phyloP scores from a whole-genome alignment of 257 asterid genomes.

The Agastache rugosa region DNA sequence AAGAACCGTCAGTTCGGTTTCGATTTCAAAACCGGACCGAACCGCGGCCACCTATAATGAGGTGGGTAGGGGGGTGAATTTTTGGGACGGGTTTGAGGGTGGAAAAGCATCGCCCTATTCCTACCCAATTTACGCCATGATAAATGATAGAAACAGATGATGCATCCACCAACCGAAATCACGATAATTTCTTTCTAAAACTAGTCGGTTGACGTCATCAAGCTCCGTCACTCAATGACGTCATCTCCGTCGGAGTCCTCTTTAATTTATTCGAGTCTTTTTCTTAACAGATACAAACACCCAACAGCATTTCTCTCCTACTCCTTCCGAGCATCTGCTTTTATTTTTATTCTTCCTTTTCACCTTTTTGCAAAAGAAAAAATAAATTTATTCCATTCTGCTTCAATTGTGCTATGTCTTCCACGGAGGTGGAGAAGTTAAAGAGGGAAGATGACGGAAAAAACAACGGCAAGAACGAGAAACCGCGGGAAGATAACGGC shows the following conservation, averaged over 20 bases:
- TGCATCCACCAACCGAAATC: neutral
- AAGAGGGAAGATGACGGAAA: slow-evolving; percentile 35
- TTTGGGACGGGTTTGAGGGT: too few relatives aligned
- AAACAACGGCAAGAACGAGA: slow-evolving; percentile 24
- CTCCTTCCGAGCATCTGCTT: slow-evolving; percentile 16
- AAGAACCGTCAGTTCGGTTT: too few relatives aligned
- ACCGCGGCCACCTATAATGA: too few relatives aligned
- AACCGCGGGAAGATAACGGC: slow-evolving; percentile 24
- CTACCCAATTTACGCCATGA: too few relatives aligned
- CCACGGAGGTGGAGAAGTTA: slow-evolving; percentile 34
- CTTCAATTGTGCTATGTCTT: neutral
- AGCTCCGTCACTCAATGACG: neutral
- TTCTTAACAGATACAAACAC: neutral
- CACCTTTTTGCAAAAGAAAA: neutral
- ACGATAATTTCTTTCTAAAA: neutral
- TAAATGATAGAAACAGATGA: too few relatives aligned
- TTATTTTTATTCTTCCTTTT: neutral
- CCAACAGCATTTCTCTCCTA: neutral
- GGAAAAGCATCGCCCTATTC: too few relatives aligned
- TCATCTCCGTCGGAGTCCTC: slow-evolving; percentile 6
- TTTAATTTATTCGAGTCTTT: slow-evolving; percentile 22
- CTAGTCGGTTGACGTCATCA: neutral
- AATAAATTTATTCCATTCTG: neutral
- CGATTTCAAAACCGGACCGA: too few relatives aligned
- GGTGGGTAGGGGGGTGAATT: too few relatives aligned